These are phyloP conservation scores for Papiliotrema fonsecae DNA, from an alignment of 1,284 basidiomycete species.

Conservation along the genomic window DNA sequence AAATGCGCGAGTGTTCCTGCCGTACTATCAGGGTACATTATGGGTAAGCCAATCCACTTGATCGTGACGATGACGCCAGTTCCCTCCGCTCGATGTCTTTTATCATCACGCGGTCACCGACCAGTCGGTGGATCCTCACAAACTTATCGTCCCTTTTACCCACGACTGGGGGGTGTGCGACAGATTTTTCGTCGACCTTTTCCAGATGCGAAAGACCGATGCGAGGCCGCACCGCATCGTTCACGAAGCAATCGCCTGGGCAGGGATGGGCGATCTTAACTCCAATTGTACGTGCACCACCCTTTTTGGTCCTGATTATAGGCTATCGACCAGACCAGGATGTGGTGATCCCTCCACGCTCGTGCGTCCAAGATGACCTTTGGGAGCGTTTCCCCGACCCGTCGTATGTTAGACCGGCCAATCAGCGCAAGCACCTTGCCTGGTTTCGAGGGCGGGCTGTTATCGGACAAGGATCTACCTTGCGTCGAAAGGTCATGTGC, in stretches of 20 bases:
- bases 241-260: constrained; percentile 16
- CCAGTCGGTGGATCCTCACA: constrained; percentile 3
- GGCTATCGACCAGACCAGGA: constrained; percentile 31
- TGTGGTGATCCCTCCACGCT: constrained; percentile 31
- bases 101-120: not conserved
- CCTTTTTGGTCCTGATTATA: not conserved
- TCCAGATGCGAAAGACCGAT: constrained; percentile 10
- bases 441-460: constrained; percentile 29
- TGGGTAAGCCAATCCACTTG: not conserved
- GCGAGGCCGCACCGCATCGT: not conserved
- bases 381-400: constrained; percentile 17
- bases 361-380: constrained; percentile 26
- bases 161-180: constrained; percentile 44
- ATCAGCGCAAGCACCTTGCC: constrained; percentile 16
- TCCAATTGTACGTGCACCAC: constrained; percentile 21
- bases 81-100: not conserved
- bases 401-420: constrained; percentile 13
- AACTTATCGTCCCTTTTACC: constrained; percentile 44
- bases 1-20: constrained; percentile 20
- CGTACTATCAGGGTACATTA: not conserved
- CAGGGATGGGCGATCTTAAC: constrained; percentile 32
- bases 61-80: not conserved
- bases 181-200: constrained; percentile 16
- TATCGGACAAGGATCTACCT: constrained; percentile 17
- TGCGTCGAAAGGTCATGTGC: constrained; percentile 25